Base-by-base conservation (phyloP, 139 green algal species). In the Ettlia oleoabundans region DNA sequence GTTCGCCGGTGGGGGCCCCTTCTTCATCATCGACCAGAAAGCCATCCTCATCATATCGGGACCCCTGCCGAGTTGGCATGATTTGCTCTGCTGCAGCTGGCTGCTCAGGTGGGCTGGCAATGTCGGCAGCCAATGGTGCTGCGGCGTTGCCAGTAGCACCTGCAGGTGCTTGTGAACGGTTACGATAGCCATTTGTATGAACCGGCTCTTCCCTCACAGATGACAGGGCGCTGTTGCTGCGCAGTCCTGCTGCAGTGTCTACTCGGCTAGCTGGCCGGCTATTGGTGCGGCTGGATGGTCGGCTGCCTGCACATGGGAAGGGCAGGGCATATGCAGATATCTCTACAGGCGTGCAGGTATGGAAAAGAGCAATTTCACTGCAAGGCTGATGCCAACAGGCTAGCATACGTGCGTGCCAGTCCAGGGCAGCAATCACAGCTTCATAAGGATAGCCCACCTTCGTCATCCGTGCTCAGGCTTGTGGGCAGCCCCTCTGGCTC, bases 391-490 rank as follows among this genome's bases (percentile, higher is more conserved):
- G n/a, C n/a, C n/a, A n/a, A n/a, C 69, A 41, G 41, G 40, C 4
- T 18, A 3, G 4, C 52, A 43, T 2, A 38, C 26, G 22, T 19
- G 52, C 21, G 28, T 6, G 10, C 3, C 5, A 35, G 33, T 13
- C n/a, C 73, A 40, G 52, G 33, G 24, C 15, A 22, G 22, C 52
- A 53, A 13, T 13, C 65, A 51, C 65, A 30, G 40, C 15, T 35
- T 4, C 69, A 76, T n/a, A n/a, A n/a, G n/a, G n/a, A n/a, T 21
- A 47, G 30, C 65, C 10, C 24, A 47, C n/a, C 37, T 51, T 83
- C 78, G 10, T 76, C 78, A 43, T 83, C 78, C 1, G 78, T 78
- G 66, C 78, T 83, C 35, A 83, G 40, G 0, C 63, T 55, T 10
- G 52, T 58, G 43, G 64, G 61, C 42, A 66, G 33, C n/a, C 37